Evolutionary conservation across 352 stramenopile species (phyloP).

Genomic region (Phytophthora quininea): DNA sequence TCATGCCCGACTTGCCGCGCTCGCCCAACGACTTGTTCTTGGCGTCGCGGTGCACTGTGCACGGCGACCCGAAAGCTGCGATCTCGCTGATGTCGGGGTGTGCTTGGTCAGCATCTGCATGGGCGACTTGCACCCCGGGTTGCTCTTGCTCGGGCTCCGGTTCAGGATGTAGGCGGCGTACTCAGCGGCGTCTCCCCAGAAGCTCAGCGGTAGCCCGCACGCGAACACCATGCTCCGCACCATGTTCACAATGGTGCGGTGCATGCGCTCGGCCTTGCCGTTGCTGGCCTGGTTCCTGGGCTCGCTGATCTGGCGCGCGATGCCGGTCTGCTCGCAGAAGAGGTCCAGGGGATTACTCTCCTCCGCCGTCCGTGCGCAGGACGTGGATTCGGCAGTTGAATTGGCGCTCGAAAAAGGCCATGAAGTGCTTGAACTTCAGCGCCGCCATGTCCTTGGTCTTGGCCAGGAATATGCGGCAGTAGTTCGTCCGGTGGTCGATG

Average conservation of each 20-base stretch:
- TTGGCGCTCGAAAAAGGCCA: conserved; percentile 5
- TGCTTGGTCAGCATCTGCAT: conserved; percentile 15
- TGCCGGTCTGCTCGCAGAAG: conserved; percentile 20
- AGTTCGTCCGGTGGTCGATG: conserved; percentile 18
- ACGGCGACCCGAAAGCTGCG: conserved; percentile 17
- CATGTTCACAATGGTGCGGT: conserved; percentile 40
- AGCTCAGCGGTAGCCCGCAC: conserved; percentile 20
- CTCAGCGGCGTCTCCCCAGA: conserved; percentile 32
- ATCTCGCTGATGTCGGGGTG: conserved; percentile 3
- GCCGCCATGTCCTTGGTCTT: conserved; percentile 14
- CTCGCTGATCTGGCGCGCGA: conserved; percentile 23
- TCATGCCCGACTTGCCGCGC: conserved; percentile 9
- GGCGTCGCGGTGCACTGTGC: conserved; percentile 12
- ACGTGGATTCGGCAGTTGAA: conserved; percentile 15
- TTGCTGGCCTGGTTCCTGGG: conserved; percentile 24
- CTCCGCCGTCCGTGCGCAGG: conserved; percentile 16
- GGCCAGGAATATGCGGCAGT: conserved; percentile 15
- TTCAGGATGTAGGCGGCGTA: conserved; percentile 38
- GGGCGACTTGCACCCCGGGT: conserved; percentile 11
- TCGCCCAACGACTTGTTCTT: conserved; percentile 11
- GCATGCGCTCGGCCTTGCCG: conserved; percentile 37
- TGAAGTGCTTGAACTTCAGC: conserved; percentile 14
- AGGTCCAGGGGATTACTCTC: conserved; percentile 30
- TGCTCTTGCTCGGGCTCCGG: conserved; percentile 21
- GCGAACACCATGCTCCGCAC: conserved; percentile 37